phyloP scores from a whole-genome alignment of 2,329 filamentous ascomycete species.

The Leptographium lundbergii region DNA sequence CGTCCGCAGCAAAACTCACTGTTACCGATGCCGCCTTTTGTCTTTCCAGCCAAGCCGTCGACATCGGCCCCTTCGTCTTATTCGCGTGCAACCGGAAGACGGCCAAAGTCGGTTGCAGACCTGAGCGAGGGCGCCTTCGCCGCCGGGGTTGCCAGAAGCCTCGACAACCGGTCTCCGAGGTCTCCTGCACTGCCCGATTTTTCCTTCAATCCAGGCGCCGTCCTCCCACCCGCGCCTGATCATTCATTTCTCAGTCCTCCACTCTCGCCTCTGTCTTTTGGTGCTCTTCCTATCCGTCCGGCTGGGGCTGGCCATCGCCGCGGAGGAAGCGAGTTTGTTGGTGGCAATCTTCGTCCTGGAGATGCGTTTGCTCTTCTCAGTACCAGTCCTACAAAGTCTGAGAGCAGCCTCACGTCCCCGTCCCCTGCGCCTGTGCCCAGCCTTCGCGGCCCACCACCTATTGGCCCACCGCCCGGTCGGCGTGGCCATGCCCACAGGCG shows the following conservation, averaged over 20 bases:
- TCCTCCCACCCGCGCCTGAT: slow-evolving; percentile 20
- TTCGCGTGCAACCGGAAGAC: slow-evolving; percentile 34
- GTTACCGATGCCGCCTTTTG: slow-evolving; percentile 51
- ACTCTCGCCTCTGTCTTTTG: slow-evolving; percentile 38
- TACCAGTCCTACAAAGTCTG: slow-evolving; percentile 55
- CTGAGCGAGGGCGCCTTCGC: slow-evolving; percentile 18
- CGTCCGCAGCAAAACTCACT: slow-evolving; percentile 19
- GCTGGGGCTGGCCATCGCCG: slow-evolving; percentile 63
- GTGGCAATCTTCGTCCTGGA: slow-evolving; percentile 50
- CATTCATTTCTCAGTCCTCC: slow-evolving; percentile 39
- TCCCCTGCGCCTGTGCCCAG: slow-evolving; percentile 22
- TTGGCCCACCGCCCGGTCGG: slow-evolving; percentile 23
- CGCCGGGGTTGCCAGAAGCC: not conserved
- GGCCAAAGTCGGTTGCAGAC: slow-evolving; percentile 42
- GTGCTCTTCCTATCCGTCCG: slow-evolving; percentile 37
- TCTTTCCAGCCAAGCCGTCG: slow-evolving; percentile 42
- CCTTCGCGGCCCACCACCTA: not conserved
- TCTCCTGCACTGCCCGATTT: slow-evolving; percentile 39
- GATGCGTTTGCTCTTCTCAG: slow-evolving; percentile 50
- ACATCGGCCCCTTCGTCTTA: slow-evolving; percentile 34
- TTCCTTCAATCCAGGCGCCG: slow-evolving; percentile 33
- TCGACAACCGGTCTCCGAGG: slow-evolving; percentile 13
- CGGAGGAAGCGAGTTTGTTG: slow-evolving; percentile 78
- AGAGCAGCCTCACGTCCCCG: slow-evolving; percentile 44
- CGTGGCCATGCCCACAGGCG: slow-evolving; percentile 70